Evolutionary conservation across 192 early-diverging fungal genomes (phyloP).

Genomic region (Coemansia sp.): DNA sequence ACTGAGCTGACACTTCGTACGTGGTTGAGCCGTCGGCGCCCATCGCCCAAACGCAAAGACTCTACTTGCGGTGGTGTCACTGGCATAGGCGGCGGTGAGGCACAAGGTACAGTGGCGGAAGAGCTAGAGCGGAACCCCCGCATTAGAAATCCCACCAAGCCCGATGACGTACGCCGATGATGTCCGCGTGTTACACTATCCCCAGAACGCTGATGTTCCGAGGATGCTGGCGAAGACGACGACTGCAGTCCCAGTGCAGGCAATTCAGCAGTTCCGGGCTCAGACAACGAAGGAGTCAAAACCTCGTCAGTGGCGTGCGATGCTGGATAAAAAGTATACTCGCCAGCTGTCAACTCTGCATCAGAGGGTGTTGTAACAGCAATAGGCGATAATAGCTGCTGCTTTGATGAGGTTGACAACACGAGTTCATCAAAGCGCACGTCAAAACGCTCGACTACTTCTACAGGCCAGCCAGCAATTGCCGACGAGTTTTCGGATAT

Average conservation of each 20-base stretch:
- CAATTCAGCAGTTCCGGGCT: neutral
- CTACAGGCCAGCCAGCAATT: slow-evolving; percentile 47
- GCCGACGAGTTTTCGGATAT: slow-evolving; percentile 49
- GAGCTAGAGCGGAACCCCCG: slow-evolving; percentile 39
- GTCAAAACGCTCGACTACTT: slow-evolving; percentile 49
- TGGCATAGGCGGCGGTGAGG: neutral
- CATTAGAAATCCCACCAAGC: slow-evolving; percentile 43
- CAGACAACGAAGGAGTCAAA: neutral
- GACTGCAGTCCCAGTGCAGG: neutral
- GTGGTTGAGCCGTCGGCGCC: slow-evolving; percentile 13
- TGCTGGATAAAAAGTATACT: slow-evolving; percentile 16
- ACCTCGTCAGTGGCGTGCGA: neutral
- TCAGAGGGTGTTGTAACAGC: neutral
- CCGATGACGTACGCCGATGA: slow-evolving; percentile 47
- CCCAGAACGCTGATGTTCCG: slow-evolving; percentile 1
- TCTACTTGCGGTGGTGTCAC: slow-evolving; percentile 4
- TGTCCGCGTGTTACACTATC: slow-evolving; percentile 2
- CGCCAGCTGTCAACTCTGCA: slow-evolving; percentile 17
- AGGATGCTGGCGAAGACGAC: slow-evolving; percentile 3
- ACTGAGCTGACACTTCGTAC: slow-evolving; percentile 27
- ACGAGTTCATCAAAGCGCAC: slow-evolving; percentile 49
- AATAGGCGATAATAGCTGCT: neutral
- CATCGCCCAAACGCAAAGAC: neutral
- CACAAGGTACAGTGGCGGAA: slow-evolving; percentile 9
- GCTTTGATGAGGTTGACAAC: slow-evolving; percentile 5